Evolutionary conservation across 1,139 yeast genomes (phyloP).

Genomic region (Zygosaccharomyces pseudobailii): DNA sequence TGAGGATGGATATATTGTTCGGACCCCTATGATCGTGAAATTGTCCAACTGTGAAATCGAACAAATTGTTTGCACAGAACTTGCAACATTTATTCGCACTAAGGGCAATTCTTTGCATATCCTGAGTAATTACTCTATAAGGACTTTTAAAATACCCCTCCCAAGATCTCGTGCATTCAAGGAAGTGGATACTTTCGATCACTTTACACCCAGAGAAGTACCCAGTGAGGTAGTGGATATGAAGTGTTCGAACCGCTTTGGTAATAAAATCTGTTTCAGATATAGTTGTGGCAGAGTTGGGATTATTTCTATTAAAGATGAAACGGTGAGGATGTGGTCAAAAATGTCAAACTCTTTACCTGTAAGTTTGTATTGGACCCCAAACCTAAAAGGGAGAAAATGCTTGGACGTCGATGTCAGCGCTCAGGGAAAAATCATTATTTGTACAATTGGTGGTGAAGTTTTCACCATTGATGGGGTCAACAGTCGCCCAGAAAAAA

Average conservation of each 20-base stretch:
- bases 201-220: conserved; percentile 26
- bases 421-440: conserved; percentile 61
- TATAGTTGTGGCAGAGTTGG: conserved; percentile 33
- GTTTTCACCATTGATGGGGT: conserved; percentile 40
- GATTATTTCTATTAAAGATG: conserved; percentile 19
- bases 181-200: conserved; percentile 25
- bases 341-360: conserved; percentile 25
- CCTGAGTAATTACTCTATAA: conserved; percentile 54
- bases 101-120: conserved; percentile 58
- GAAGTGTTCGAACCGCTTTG: conserved; percentile 29
- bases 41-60: conserved; percentile 39
- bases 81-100: conserved; percentile 64
- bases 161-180: conserved; percentile 21
- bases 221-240: conserved; percentile 25
- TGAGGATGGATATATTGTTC: conserved; percentile 20
- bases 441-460: conserved; percentile 66
- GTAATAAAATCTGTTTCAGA: conserved; percentile 28
- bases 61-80: conserved; percentile 62
- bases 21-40: conserved; percentile 19
- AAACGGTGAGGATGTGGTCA: conserved; percentile 24
- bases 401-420: conserved; percentile 63
- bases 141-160: conserved; percentile 43
- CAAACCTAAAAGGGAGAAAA: conserved; percentile 22
- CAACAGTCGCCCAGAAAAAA: conserved; percentile 16
- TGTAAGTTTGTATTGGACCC: conserved; percentile 34